Conservation (phyloP, 352 stramenopile species). For the Globisporangium cylindrosporum region DNA sequence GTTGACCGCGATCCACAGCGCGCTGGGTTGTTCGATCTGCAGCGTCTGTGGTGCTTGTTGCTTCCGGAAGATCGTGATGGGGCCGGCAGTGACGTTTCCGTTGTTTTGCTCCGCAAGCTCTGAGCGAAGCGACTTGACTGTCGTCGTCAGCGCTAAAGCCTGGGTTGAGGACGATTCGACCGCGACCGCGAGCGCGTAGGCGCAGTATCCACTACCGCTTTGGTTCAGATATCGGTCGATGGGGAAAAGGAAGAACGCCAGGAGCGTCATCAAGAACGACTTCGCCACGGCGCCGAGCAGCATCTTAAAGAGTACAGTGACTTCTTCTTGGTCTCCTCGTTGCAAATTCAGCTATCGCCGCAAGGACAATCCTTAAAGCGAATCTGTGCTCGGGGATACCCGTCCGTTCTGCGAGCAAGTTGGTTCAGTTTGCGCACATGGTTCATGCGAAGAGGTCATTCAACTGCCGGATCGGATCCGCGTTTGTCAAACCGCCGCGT, state of each 20-base stretch:
- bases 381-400: too few relatives aligned
- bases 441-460: not conserved
- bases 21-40: constrained; percentile 17
- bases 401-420: too few relatives aligned
- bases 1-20: constrained; percentile 26
- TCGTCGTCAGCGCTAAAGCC: not conserved
- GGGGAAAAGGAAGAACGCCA: constrained; percentile 6
- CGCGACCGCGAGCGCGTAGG: not conserved
- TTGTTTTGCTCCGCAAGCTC: not conserved
- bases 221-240: constrained; percentile 4
- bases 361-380: not conserved
- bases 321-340: not conserved
- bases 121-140: not conserved
- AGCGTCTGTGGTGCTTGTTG: constrained; percentile 22
- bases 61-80: constrained; percentile 18
- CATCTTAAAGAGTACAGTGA: not conserved
- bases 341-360: not conserved
- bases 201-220: not conserved
- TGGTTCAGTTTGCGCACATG: not conserved
- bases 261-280: not conserved
- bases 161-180: not conserved
- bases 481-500: not conserved
- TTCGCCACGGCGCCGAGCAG: not conserved
- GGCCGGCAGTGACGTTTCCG: not conserved
- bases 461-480: not conserved